phyloP scores from a whole-genome alignment of 805 yeast genomes.

The Saccharomycopsis fermentans region DNA sequence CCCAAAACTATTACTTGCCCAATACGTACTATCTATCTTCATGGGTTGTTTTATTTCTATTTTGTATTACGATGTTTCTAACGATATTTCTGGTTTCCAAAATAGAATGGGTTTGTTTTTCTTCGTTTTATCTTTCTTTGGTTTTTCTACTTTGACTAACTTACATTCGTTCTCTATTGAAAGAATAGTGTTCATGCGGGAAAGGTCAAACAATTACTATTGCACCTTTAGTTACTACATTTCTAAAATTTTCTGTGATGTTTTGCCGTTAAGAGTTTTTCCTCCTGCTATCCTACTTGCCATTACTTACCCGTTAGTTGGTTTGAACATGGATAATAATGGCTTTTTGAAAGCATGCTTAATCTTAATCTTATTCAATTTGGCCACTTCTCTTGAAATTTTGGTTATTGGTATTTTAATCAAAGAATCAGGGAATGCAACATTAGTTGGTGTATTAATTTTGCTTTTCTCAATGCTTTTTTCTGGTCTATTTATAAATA shows the following conservation, averaged over 20 bases:
- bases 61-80: conserved; percentile 69
- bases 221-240: conserved; percentile 76
- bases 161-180: conserved; percentile 82
- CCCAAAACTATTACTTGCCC: conserved; percentile 79
- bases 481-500: conserved; percentile 89
- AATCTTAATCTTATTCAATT: conserved; percentile 71
- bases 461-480: conserved; percentile 78
- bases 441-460: conserved; percentile 75
- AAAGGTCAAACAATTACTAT: conserved; percentile 90
- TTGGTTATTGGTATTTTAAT: conserved; percentile 80
- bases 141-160: conserved; percentile 88
- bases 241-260: conserved; percentile 82
- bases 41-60: conserved; percentile 82
- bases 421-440: conserved; percentile 86
- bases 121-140: conserved; percentile 83
- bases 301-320: conserved; percentile 83
- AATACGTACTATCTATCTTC: conserved; percentile 64
- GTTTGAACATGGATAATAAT: conserved; percentile 66
- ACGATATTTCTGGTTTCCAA: conserved; percentile 94
- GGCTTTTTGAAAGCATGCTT: conserved; percentile 62
- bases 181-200: conserved; percentile 81
- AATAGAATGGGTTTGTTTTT: conserved; percentile 90
- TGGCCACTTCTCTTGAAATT: conserved; percentile 78
- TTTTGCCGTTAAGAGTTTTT: conserved; percentile 82
- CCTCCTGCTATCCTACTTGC: conserved; percentile 80